Evolutionary conservation across 176 grass and related monocot species (phyloP), one percentile per base, ranked within the genome.

Genomic region (Eragrostis curvula): DNA sequence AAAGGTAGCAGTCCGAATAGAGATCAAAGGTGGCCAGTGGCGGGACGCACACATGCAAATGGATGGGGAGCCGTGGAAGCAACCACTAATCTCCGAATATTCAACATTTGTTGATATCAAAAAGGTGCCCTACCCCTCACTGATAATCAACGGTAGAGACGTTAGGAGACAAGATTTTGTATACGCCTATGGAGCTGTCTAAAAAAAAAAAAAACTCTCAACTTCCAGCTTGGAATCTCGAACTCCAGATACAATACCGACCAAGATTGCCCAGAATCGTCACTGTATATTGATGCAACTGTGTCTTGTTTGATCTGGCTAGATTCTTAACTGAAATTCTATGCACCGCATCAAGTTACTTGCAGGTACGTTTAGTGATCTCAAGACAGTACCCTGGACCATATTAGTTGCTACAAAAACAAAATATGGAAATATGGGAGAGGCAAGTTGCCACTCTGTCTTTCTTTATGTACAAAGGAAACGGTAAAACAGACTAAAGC

Each of bases 1-100:
- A 36, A 36, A 36, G n/a, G n/a, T n/a, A n/a, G n/a, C n/a, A n/a
- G n/a, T n/a, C n/a, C n/a, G n/a, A n/a, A n/a, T n/a, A n/a, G n/a
- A n/a, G 73, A 98, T 98, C 78, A 95, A 92, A 93, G 96, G 96
- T 21, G 93, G 93, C 1, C 79, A 85, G 42, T 96, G 93, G 93
- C 89, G 63, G 52, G 91, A 90, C 43, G 93, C 90, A 23, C 96
- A 90, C 52, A 99, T 96, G 96, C 96, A 99, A 87, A 99, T 96
- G 96, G 96, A 99, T 18, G 93, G 96, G 56, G 96, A 99, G 67
- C 96, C 96, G 49, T 99, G 96, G 96, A 99, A 96, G 61, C 96
- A 99, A 86, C 89, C 93, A 73, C 80, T 96, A 71, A 88, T 74
- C 68, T 66, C 23, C 0, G 82, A 93, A 29, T 92, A 91, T 58